Conservation (phyloP, 2,329 filamentous ascomycete species). For the Akanthomyces muscarius region DNA sequence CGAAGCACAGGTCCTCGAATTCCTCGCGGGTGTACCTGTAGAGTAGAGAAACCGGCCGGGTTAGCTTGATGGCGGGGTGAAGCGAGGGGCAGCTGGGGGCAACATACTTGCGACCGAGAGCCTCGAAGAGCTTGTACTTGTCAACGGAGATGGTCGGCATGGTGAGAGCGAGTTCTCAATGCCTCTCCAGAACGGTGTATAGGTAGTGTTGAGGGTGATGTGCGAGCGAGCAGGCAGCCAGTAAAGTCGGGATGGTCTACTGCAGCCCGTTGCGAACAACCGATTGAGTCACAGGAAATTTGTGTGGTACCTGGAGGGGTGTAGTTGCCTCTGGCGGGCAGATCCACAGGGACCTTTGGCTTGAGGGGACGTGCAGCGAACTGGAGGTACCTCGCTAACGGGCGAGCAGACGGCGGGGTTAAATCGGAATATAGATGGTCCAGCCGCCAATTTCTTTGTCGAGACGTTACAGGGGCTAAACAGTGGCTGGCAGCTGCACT, state of each 20-base stretch:
- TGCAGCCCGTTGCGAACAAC: constrained; percentile 8
- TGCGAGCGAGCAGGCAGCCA: constrained; percentile 3
- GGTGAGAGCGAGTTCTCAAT: constrained; percentile 29
- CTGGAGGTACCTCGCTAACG: constrained; percentile 20
- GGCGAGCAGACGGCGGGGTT: constrained; percentile 5
- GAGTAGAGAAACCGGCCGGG: constrained; percentile 8
- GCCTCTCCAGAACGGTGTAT: constrained; percentile 19
- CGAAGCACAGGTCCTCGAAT: constrained; percentile 97
- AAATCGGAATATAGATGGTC: constrained; percentile 16
- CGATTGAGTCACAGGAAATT: constrained; percentile 41
- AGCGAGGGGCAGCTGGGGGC: constrained; percentile 20
- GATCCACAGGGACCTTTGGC: constrained; percentile 11
- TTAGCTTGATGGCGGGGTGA: constrained; percentile 21
- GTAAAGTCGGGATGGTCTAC: constrained; percentile 1
- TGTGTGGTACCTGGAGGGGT: constrained; percentile 22
- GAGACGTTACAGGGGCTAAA: constrained; percentile 1
- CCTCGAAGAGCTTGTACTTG: constrained; percentile 93
- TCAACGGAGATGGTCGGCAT: constrained; percentile 98
- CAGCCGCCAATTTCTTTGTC: constrained; percentile 5
- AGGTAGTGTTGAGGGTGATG: background rate
- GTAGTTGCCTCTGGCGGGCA: constrained; percentile 8
- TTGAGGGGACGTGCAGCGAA: background rate
- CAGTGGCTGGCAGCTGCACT: background rate
- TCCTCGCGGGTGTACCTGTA: constrained; percentile 81
- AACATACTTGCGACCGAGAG: constrained; percentile 74